Evolutionary conservation across 371 early-diverging fungal species (phyloP).

Genomic region (Lichtheimia ramosa): DNA sequence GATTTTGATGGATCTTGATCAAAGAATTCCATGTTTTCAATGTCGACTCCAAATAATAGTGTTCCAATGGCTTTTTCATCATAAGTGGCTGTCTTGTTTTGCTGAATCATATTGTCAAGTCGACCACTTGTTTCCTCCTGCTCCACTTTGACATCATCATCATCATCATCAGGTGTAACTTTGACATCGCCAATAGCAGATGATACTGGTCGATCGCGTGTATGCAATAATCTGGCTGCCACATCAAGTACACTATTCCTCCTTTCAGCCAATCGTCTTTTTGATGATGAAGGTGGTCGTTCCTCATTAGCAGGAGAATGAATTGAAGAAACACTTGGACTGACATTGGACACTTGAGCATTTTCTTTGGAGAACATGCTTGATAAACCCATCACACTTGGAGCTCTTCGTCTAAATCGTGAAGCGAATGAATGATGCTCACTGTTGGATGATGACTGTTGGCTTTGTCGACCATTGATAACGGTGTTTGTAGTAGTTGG

Average conservation of each 20-base stretch:
- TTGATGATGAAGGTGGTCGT: background rate
- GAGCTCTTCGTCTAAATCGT: constrained; percentile 21
- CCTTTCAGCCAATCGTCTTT: constrained; percentile 6
- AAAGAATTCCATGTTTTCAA: constrained; percentile 25
- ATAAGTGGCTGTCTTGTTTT: background rate
- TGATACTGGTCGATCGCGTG: constrained; percentile 7
- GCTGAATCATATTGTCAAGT: constrained; percentile 15
- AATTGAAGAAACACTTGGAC: constrained; percentile 18
- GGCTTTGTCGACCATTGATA: constrained; percentile 1
- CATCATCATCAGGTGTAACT: background rate
- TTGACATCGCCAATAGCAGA: background rate
- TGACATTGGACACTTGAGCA: background rate
- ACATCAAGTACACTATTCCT: constrained; percentile 24
- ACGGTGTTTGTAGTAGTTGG: too few relatives aligned
- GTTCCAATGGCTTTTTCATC: constrained; percentile 23
- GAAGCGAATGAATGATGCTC: constrained; percentile 15
- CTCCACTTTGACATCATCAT: constrained; percentile 8
- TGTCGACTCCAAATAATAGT: constrained; percentile 31
- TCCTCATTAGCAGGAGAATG: background rate
- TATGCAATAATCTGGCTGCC: constrained; percentile 22
- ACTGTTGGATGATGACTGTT: background rate
- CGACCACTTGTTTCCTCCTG: background rate
- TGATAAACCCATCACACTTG: constrained; percentile 25
- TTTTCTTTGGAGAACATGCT: constrained; percentile 14
- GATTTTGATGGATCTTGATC: constrained; percentile 19